phyloP scores from a whole-genome alignment of 352 stramenopile genomes.

The Globisporangium ultimum region DNA sequence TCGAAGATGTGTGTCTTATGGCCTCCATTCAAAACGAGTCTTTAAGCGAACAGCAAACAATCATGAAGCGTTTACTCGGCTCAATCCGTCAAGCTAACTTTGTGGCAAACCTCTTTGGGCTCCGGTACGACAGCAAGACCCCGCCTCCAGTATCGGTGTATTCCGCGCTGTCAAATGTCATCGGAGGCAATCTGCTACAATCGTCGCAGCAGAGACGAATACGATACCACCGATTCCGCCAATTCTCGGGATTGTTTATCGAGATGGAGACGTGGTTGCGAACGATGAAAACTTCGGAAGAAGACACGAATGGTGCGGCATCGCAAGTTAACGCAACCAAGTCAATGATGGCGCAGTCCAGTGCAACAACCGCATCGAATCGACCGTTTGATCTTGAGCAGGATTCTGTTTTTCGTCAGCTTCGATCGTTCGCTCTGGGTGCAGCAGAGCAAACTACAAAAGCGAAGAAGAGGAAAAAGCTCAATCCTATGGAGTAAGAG shows the following conservation, averaged over 20 bases:
- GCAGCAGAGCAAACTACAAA: neutral
- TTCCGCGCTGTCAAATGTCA: constrained; percentile 1
- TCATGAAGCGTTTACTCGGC: neutral
- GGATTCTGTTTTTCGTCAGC: constrained; percentile 25
- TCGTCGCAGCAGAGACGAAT: neutral
- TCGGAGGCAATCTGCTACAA: neutral
- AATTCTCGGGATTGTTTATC: constrained; percentile 27
- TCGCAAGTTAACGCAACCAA: constrained; percentile 5
- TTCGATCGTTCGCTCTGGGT: constrained; percentile 11
- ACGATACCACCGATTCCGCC: constrained; percentile 20
- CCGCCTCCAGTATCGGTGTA: constrained; percentile 2
- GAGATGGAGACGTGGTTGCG: constrained; percentile 29
- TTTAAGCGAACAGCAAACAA: neutral
- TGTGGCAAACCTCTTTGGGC: constrained; percentile 4
- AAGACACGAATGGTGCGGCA: neutral
- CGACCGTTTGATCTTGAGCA: constrained; percentile 12
- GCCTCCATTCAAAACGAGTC: constrained; percentile 5
- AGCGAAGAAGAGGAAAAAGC: constrained; percentile 11
- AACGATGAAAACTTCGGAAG: neutral
- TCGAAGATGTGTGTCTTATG: constrained; percentile 22
- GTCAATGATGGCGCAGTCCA: constrained; percentile 1
- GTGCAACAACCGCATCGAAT: neutral
- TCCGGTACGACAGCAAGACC: neutral
- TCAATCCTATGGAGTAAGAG: constrained; percentile 61
- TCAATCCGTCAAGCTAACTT: constrained; percentile 4